Percentiles rank a stretch among this genome's conserved stretches.
Conservation (phyloP, 106 monocot species). For the Dioscorea dumetorum region DNA sequence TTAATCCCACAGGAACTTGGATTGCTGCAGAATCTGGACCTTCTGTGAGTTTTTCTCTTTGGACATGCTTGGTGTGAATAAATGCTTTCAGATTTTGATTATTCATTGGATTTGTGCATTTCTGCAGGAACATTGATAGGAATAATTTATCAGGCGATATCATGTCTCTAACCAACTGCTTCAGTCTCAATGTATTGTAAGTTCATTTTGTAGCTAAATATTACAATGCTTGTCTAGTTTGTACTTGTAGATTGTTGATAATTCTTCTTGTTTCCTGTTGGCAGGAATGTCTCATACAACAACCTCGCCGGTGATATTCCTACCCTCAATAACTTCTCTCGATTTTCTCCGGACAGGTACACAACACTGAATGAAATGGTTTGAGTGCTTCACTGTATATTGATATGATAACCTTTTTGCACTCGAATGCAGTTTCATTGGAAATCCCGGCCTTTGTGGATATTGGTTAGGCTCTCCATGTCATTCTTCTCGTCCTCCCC, state of each 20-base stretch:
- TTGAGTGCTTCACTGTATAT: too few relatives aligned
- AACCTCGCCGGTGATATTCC: constrained; percentile 66
- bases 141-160: constrained; percentile 85
- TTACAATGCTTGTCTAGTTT: background rate
- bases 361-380: background rate
- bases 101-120: background rate
- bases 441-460: constrained; percentile 90
- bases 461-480: constrained; percentile 67
- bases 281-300: constrained; percentile 90
- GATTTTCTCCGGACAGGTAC: constrained; percentile 81
- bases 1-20: constrained; percentile 76
- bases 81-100: too few relatives aligned
- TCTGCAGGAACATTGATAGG: constrained; percentile 49
- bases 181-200: constrained; percentile 78
- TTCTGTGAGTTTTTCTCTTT: constrained; percentile 36
- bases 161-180: constrained; percentile 50
- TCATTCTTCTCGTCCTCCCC: constrained; percentile 23
- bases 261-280: background rate
- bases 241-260: background rate
- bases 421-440: constrained; percentile 52
- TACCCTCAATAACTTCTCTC: constrained; percentile 67
- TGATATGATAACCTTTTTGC: too few relatives aligned
- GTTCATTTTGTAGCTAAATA: constrained; percentile 1
- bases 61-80: too few relatives aligned
- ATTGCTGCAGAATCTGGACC: constrained; percentile 68